A percentile compares a stretch with the other conserved stretches of the same genome.
phyloP scores from a whole-genome alignment of 2,329 filamentous ascomycete species.

The Paraphoma sp. region DNA sequence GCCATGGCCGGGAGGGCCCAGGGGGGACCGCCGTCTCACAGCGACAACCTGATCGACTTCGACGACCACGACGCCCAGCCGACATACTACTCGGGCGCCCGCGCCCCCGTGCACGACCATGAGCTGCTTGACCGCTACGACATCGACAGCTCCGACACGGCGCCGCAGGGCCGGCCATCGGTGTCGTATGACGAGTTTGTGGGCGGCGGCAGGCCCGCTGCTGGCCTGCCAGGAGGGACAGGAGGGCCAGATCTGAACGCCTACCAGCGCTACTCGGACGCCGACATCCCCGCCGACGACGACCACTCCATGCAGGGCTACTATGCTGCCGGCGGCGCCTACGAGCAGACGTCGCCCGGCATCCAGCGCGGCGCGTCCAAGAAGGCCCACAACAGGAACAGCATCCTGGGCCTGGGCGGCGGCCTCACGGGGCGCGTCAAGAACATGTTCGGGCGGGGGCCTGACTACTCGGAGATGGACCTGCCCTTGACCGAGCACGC shows the following conservation, averaged over 20 bases:
- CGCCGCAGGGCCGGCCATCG: constrained; percentile 75
- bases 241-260: constrained; percentile 73
- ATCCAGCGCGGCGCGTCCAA: constrained; percentile 58
- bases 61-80: constrained; percentile 74
- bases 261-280: constrained; percentile 90
- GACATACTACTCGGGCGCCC: constrained; percentile 76
- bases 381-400: constrained; percentile 78
- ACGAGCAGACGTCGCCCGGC: constrained; percentile 61
- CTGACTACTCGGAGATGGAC: constrained; percentile 96
- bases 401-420: constrained; percentile 84
- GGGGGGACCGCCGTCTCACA: constrained; percentile 56
- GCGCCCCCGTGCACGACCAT: constrained; percentile 80
- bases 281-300: constrained; percentile 82
- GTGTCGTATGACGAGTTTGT: constrained; percentile 96
- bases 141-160: constrained; percentile 68
- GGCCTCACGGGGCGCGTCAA: constrained; percentile 87
- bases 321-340: constrained; percentile 71
- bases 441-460: constrained; percentile 86
- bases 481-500: constrained; percentile 85
- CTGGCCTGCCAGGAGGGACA: constrained; percentile 54
- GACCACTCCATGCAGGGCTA: constrained; percentile 76
- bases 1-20: constrained; percentile 63
- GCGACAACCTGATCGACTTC: constrained; percentile 73
- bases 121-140: constrained; percentile 78
- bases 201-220: constrained; percentile 64